phyloP scores from a whole-genome alignment of 352 stramenopile species.

The Globisporangium nunn region DNA sequence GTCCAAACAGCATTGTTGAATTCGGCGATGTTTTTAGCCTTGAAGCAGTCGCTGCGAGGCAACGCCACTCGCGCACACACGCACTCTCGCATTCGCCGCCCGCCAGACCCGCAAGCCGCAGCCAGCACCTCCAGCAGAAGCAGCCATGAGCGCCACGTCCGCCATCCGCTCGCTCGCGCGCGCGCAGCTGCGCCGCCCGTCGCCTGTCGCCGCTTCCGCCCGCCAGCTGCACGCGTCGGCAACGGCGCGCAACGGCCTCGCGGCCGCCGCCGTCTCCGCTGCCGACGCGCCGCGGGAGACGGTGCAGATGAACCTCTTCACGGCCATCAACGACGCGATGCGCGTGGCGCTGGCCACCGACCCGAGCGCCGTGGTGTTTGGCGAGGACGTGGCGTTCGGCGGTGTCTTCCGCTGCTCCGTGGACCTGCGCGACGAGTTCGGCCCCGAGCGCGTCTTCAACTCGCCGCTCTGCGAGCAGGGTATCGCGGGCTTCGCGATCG shows the following conservation, averaged over 20 bases:
- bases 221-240: conserved; percentile 3
- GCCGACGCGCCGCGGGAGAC: conserved; percentile 29
- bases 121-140: neutral
- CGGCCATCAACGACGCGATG: conserved; percentile 90
- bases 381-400: conserved; percentile 98
- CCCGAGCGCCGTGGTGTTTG: conserved; percentile 90
- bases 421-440: conserved; percentile 92
- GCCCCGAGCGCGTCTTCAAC: conserved; percentile 94
- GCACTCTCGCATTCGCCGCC: conserved; percentile 1
- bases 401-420: conserved; percentile 97
- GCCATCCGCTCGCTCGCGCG: conserved; percentile 3
- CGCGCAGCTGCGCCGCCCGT: conserved; percentile 7
- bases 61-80: neutral
- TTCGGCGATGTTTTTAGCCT: neutral
- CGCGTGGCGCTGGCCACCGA: conserved; percentile 87
- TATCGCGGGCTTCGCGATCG: conserved; percentile 95
- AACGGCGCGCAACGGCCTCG: conserved; percentile 2
- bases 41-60: neutral
- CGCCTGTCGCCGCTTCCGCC: neutral
- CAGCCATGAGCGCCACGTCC: conserved; percentile 4
- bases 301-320: conserved; percentile 91
- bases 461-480: conserved; percentile 94
- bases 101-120: neutral
- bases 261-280: conserved; percentile 7
- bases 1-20: conserved; percentile 12